Evolutionary conservation across 768 basidiomycete genomes (phyloP).

Genomic region (Termitomyces sp.): DNA sequence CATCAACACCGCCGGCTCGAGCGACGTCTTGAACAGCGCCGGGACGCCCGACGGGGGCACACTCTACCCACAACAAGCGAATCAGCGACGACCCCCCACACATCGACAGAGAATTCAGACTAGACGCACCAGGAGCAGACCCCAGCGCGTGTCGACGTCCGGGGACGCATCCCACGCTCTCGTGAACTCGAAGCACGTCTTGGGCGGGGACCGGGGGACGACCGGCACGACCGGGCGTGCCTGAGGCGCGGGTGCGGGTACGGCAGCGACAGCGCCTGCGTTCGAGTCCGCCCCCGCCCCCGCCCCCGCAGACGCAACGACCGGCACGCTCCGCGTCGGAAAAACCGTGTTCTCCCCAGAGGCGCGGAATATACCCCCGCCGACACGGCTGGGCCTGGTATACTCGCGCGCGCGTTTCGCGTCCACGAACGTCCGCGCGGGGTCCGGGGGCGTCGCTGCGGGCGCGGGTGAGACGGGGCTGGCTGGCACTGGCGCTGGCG

Average conservation of each 20-base stretch:
- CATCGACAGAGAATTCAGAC: neutral
- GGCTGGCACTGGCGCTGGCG: neutral
- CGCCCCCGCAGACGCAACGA: neutral
- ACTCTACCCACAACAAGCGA: conserved; percentile 27
- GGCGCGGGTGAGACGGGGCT: neutral
- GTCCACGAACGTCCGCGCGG: conserved; percentile 42
- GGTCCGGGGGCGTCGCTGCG: conserved; percentile 12
- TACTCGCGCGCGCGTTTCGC: conserved; percentile 52
- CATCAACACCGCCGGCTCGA: conserved; percentile 59
- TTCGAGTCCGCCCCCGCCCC: neutral
- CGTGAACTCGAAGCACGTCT: conserved; percentile 58
- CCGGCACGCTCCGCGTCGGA: conserved; percentile 20
- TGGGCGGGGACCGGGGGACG: conserved; percentile 14
- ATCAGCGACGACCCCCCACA: neutral
- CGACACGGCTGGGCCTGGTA: conserved; percentile 38
- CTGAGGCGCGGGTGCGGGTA: neutral
- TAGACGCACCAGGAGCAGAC: conserved; percentile 49
- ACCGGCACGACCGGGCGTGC: neutral
- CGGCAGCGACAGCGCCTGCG: neutral
- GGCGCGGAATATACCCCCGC: conserved; percentile 69
- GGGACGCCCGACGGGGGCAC: conserved; percentile 53
- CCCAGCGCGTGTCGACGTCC: conserved; percentile 44
- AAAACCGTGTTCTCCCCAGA: conserved; percentile 60
- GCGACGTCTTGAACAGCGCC: conserved; percentile 57
- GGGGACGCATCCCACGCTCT: conserved; percentile 46